Base-by-base conservation (phyloP, 768 basidiomycete genomes). In the Mycena belliarum region DNA sequence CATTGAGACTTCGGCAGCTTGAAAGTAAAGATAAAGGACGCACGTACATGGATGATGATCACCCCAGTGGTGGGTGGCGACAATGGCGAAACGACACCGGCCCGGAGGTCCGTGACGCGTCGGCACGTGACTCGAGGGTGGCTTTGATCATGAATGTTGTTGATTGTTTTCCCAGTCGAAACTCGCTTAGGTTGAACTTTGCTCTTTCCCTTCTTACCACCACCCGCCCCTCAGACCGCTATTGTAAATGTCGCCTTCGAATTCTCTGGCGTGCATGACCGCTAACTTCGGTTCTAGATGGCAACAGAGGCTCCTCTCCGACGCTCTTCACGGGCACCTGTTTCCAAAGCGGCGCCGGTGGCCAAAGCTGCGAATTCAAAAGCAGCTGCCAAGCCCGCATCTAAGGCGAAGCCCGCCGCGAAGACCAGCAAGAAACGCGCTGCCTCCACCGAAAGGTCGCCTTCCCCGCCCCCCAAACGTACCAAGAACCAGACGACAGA, bases 321-420 rank as follows among this genome's bases (percentile, higher is more conserved):
- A 66, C 81, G 84, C 43, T 82, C 83, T 26, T 72, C 82, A 38
- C 76, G 84, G 25, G 79, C 84, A 3, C 63, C 80, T 28, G 81
- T 83, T 7, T 69, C 75, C 6, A 80, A 77, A 50, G 74, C 77
- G 5, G 60, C 68, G 16, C 72, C 72, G 5, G 58, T 61, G 4
- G 28, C 66, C 14, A 67, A 65, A 32, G 32, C 63, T 18, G 70
- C 72, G 42, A 70, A 66, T 32, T 47, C 60, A 6, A 76, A 82
- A 67, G 66, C 76, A 49, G 55, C 73, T 14, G 65, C 75, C 33
- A 72, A 73, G 53, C 69, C 74, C 8, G 57, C 68, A 14, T 60
- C 72, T 23, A 75, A 72, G 43, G 59, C 71, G 10, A 73, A 74
- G 66, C 63, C 79, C 21, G 69, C 70, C 33, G 66, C 67, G 46